Evolutionary conservation across 805 yeast species (phyloP), one percentile per base, ranked within the genome.

Genomic region (Blastobotrys robertii): DNA sequence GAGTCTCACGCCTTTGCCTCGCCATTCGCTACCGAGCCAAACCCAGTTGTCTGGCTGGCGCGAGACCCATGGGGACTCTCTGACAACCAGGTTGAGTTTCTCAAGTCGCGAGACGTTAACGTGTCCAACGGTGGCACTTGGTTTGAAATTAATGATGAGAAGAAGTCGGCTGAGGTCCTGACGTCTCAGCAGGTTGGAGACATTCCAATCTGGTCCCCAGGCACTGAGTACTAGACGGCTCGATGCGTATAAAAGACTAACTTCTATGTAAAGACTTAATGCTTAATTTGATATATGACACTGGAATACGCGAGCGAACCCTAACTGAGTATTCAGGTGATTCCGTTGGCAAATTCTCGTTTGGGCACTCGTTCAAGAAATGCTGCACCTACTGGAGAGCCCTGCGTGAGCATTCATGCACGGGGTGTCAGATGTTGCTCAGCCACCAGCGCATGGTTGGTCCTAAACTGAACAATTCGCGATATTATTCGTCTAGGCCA

Each of bases 11-110:
- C 95, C 0, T 90, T 81, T 62, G 76, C 77, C 55, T 74, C 72
- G 56, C 97, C 97, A 2, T 84, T 81, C 5, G 78, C 81, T 12
- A 66, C 76, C 22, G 81, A 81, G 0, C 60, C 68, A 37, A 73
- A 84, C 52, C 94, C 95, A 1, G 68, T 70, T n/a, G 65, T 90
- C 14, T 90, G 98, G 98, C 76, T 90, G 55, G 94, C 97, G n/a
- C 67, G 68, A 45, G 98, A 90, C 60, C 81, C 84, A 8, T 76
- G 77, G 74, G 97, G 97, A 1, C 73, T 85, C 52, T 82, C 95
- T 1, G 63, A 68, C 1, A 58, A 55, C 10, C 77, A 80, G 53
- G 78, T 83, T 15, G 72, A 71, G 33, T 67, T 75, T 34, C 70
- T 84, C 41, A 53, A 55, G 8, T 59, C 66, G 14, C 72, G 69